Evolutionary conservation across 139 green algal genomes (phyloP), one percentile per base, ranked within the genome.

Genomic region (Limnomonas spitsbergensis): DNA sequence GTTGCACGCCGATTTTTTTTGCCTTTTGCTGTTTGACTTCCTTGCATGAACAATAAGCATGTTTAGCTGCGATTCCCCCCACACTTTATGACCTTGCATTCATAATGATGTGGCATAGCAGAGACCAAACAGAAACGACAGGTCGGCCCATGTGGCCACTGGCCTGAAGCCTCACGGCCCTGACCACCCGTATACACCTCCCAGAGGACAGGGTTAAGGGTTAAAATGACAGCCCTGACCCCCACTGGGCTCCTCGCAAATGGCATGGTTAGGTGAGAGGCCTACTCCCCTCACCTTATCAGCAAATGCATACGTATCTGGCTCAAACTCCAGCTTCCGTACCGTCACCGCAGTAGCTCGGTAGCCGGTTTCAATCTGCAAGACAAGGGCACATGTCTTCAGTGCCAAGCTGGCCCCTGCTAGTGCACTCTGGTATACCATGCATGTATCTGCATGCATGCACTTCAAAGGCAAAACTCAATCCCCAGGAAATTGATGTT

Each of bases 321-420:
- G 90, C 86, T 97, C 93, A 82, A 97, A 96, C 90, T 97, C 93
- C 54, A 98, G 89, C 85, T 96, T 97, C 47, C 95, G 86, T n/a
- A 97, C 87, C 27, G 95, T 98, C n/a, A 95, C 87, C 2, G 95
- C 93, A 81, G 96, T 88, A 9, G 98, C 40, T 31, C 91, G 86
- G 89, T 95, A 97, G 2, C 93, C 93, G 1, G 94, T 95, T 27
- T 88, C 66, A 53, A 85, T 90, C 85, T 90, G 78, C 4, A 26
- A 24, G 27, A 3, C 20, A 52, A 40, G 68, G 68, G 68, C 7
- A 27, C 27, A 53, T 14, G n/a, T 32, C 27, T 34, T 32, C 56
- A 69, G 56, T 4, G n/a, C n/a, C n/a, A n/a, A n/a, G n/a, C n/a
- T n/a, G n/a, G n/a, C n/a, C n/a, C n/a, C n/a, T 14, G 14, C 20